Percentiles rank a stretch among this genome's conserved stretches.
phyloP scores from a whole-genome alignment of 805 yeast genomes.

The Lipomyces kockii region DNA sequence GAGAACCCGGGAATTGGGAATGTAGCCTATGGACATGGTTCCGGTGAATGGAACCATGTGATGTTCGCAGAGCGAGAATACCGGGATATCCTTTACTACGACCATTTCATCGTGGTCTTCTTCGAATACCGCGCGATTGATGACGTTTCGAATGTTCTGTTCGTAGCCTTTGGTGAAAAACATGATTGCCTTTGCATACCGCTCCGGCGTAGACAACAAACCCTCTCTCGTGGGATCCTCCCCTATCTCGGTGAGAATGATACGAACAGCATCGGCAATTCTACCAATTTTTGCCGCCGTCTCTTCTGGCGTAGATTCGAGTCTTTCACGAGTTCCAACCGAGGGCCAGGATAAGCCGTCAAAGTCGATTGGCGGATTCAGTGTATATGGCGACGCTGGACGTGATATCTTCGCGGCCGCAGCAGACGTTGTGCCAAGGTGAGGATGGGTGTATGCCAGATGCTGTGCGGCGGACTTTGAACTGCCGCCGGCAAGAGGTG shows the following conservation, averaged over 20 bases:
- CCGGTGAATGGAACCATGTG: conserved; percentile 98
- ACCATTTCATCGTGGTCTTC: conserved; percentile 99
- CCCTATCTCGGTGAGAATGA: conserved; percentile 77
- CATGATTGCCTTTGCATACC: conserved; percentile 96
- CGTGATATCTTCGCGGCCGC: conserved; percentile 70
- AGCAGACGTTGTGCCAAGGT: conserved; percentile 9
- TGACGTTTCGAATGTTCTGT: conserved; percentile 87
- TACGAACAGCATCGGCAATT: conserved; percentile 81
- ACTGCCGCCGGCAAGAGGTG: conserved; percentile 12
- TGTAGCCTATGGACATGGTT: conserved; percentile 96
- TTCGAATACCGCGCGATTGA: conserved; percentile 93
- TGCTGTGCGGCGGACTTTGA: conserved; percentile 10
- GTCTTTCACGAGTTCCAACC: conserved; percentile 75
- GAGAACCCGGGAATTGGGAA: conserved; percentile 89
- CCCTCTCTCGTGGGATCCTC: conserved; percentile 92
- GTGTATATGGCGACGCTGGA: conserved; percentile 81
- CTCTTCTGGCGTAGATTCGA: conserved; percentile 71
- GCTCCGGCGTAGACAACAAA: conserved; percentile 86
- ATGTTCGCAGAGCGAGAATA: conserved; percentile 93
- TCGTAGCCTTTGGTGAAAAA: conserved; percentile 96
- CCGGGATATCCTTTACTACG: conserved; percentile 91
- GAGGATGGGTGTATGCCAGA: conserved; percentile 26
- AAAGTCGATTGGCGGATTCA: conserved; percentile 82
- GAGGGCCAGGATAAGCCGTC: conserved; percentile 97
- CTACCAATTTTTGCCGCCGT: conserved; percentile 68